Percentiles rank a stretch among this genome's conserved stretches.
Evolutionary conservation across 176 grass and related monocot genomes (phyloP).

Genomic region (Musa acuminata): DNA sequence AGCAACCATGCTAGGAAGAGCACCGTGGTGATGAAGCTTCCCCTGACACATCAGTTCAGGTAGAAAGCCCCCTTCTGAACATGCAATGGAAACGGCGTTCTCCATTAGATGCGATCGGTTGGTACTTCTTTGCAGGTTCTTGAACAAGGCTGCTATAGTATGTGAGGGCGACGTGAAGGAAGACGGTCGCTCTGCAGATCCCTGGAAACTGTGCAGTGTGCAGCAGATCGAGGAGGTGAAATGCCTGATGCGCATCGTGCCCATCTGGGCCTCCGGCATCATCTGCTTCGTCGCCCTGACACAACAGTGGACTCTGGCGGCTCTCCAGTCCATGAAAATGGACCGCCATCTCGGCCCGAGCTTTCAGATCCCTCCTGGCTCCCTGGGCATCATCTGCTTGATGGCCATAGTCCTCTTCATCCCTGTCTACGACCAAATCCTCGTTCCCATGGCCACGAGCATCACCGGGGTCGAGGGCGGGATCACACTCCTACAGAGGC

Average conservation of each 20-base stretch:
- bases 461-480: constrained; percentile 47
- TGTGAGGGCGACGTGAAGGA: constrained; percentile 35
- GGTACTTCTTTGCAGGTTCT: constrained; percentile 28
- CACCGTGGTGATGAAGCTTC: constrained; percentile 32
- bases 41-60: constrained; percentile 57
- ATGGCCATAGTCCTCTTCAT: constrained; percentile 43
- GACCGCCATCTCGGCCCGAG: constrained; percentile 44
- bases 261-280: constrained; percentile 47
- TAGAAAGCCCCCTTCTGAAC: background rate
- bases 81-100: background rate
- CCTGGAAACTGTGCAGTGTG: constrained; percentile 54
- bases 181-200: constrained; percentile 37
- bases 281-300: constrained; percentile 44
- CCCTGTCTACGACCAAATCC: constrained; percentile 51
- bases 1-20: constrained; percentile 15
- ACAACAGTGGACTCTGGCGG: constrained; percentile 57
- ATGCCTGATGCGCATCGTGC: constrained; percentile 64
- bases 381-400: constrained; percentile 39
- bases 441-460: constrained; percentile 45
- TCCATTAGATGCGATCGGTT: background rate
- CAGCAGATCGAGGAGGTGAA: constrained; percentile 66
- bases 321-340: constrained; percentile 48
- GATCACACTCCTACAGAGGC: constrained; percentile 64
- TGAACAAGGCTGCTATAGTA: constrained; percentile 55
- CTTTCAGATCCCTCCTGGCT: constrained; percentile 46